Base-by-base conservation (phyloP, 129 eudicot genomes). In the Ambrosia artemisiifolia region DNA sequence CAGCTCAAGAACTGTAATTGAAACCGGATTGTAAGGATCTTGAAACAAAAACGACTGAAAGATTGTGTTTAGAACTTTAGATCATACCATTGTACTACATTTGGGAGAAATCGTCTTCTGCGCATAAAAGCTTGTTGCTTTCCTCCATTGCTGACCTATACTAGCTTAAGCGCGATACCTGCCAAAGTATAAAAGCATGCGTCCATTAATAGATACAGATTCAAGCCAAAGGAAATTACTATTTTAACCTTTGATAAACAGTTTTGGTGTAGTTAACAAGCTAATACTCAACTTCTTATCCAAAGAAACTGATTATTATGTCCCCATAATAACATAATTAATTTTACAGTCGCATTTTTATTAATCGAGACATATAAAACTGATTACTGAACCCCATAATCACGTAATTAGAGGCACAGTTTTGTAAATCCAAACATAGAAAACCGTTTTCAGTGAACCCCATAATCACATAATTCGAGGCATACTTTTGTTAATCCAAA, bases 61-160 rank as follows among this genome's bases (percentile, higher is more conserved):
- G 20, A 17, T 10, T 44, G 18, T 66, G 7, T 35, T 56, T 53
- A 13, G 32, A 60, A 59, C 61, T 35, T 56, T 53, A 13, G 32
- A 60, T 66, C 61, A 35, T 70, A 71, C 77, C 67, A 19, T 18
- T 65, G 57, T 63, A 53, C 17, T 42, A 79, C 36, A 49, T 56
- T 65, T 61, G 76, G 47, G 61, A 32, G 76, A 24, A 63, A 18
- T 33, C 36, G 46, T 63, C 51, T 42, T 30, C 8, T 38, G 35
- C 30, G 69, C 50, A 53, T 33, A 19, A 51, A 75, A 63, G 62
- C 61, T 12, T 40, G 60, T 70, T 46, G 13, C 42, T 54, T 81
- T 67, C 66, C 35, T 49, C 53, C 76, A 67, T 60, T 47, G 19
- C 44, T 47, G 65, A 63, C 13, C 36, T 68, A 43, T 76, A 5